These are phyloP conservation scores for Litchi chinensis DNA, from an alignment of 345 rosid species.

Conservation along the genomic window DNA sequence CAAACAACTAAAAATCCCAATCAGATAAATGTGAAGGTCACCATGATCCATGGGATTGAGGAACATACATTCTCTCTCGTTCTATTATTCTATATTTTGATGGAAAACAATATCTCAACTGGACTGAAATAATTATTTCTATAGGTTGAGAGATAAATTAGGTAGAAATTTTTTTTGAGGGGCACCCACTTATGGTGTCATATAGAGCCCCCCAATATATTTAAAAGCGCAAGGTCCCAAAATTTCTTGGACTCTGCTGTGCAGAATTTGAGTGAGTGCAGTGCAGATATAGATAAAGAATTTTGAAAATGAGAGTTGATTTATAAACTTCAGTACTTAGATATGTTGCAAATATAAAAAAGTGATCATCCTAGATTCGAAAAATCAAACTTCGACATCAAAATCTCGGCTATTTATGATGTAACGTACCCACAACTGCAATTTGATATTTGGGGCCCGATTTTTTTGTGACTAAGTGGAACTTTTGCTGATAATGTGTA, in stretches of 20 bases:
- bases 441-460: constrained; percentile 12
- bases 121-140: background rate
- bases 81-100: too few species aligned
- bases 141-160: background rate
- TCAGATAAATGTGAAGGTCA: too few species aligned
- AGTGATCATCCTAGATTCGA: background rate
- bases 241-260: background rate
- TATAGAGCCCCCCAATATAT: constrained; percentile 14
- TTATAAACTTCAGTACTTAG: background rate
- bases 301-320: background rate
- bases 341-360: background rate
- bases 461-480: background rate
- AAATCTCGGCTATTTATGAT: background rate
- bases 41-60: background rate
- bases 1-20: too few species aligned
- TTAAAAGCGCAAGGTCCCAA: constrained; percentile 7
- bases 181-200: background rate
- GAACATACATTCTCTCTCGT: background rate
- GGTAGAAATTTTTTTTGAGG: background rate
- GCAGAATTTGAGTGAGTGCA: background rate
- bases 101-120: background rate
- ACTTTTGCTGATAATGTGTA: background rate
- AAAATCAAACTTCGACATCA: constrained; percentile 13
- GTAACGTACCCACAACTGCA: background rate
- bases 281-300: background rate